Evolutionary conservation across 169 alveolate species (phyloP), one percentile per base, ranked within the genome.

Genomic region (Babesia sp.): DNA sequence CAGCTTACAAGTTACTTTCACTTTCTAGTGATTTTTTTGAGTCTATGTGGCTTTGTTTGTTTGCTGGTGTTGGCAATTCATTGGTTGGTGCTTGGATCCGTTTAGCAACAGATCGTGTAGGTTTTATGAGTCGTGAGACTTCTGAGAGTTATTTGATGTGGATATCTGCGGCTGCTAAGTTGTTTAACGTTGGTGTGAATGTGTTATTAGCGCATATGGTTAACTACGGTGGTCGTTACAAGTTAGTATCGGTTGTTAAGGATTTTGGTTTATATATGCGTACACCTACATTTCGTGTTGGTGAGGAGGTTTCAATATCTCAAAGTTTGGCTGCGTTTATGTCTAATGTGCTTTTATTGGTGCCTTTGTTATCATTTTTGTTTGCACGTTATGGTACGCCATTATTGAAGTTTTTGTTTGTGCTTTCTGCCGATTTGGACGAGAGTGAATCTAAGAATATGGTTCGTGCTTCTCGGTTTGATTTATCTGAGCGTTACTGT

Each of bases 171-270:
- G 41, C 42, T 39, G 57, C 71, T 31, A 68, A 83, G 76, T 29
- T 76, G 56, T 28, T 82, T n/a, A 70, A 87, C 69, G 50, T 78
- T 37, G 69, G 69, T 44, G 71, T 82, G 26, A 87, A 83, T 76
- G 66, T 83, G 20, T 24, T 76, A 18, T 59, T 87, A 26, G 75
- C 92, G 7, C 92, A 87, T 57, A 55, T 87, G 55, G 63, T 54
- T 16, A 87, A 87, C 59, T 69, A 82, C 50, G 92, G 92, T 16
- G 92, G 92, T 22, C 77, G 80, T 33, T 60, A 67, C 51, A 87
- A 82, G 77, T 61, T 83, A 24, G 54, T 82, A 16, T 63, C 85
- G 12, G 50, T 83, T 36, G 39, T 68, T 44, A 57, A 64, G 44
- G 79, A 67, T 45, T 45, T 36, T 31, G 31, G 24, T n/a, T 11